These are phyloP conservation scores for Angomonas deanei DNA, from an alignment of 208 protist genomes.

Conservation along the genomic window DNA sequence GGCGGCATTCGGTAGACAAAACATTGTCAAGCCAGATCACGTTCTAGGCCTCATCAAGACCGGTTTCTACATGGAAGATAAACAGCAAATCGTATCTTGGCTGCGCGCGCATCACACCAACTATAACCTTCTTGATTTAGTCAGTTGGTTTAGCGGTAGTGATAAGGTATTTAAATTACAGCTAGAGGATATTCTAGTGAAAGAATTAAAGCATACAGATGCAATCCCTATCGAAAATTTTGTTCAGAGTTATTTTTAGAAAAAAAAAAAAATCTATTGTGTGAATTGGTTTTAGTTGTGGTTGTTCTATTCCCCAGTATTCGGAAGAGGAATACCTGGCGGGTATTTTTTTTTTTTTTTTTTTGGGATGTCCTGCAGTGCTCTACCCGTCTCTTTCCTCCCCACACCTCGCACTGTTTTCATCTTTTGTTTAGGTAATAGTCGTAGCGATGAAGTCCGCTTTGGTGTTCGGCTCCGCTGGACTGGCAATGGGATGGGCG, in stretches of 20 bases:
- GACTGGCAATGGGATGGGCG: constrained; percentile 51
- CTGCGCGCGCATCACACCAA: constrained; percentile 40
- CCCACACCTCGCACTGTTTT: too few species aligned
- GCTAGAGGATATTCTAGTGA: constrained; percentile 52
- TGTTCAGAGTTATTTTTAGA: constrained; percentile 5
- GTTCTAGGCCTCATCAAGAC: constrained; percentile 63
- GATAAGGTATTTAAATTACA: constrained; percentile 52
- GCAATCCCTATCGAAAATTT: constrained; percentile 58
- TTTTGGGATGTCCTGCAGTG: background rate
- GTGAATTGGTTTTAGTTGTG: too few species aligned
- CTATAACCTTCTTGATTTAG: constrained; percentile 57
- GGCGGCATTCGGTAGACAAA: constrained; percentile 37
- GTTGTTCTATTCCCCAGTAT: too few species aligned
- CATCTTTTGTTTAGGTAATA: too few species aligned
- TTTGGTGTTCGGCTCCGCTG: constrained; percentile 19
- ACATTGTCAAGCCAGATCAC: constrained; percentile 55
- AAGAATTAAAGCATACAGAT: constrained; percentile 59
- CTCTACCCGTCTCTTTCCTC: background rate
- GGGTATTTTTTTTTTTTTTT: constrained; percentile 5
- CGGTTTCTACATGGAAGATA: constrained; percentile 60
- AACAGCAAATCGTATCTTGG: constrained; percentile 49
- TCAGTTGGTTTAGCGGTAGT: constrained; percentile 53
- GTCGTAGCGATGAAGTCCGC: constrained; percentile 18
- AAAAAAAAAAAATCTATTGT: constrained; percentile 1
- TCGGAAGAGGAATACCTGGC: too few species aligned